These are phyloP conservation scores for Rhizopus delemar DNA, from an alignment of 371 early-diverging fungal species.

Conservation along the genomic window DNA sequence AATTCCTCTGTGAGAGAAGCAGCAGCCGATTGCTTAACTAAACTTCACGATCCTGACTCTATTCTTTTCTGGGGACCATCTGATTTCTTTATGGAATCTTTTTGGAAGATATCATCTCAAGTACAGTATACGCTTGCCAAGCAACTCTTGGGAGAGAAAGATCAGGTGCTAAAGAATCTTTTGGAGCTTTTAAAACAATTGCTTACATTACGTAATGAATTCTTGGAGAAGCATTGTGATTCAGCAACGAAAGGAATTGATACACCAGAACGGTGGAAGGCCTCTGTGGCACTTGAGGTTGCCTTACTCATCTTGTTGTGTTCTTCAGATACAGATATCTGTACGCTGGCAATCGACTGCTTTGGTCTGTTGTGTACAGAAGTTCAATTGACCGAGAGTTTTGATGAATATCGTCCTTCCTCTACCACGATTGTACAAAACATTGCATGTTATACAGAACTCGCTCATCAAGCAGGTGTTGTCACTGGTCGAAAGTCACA, in stretches of 20 bases:
- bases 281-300: slow-evolving; percentile 71
- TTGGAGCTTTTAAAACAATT: slow-evolving; percentile 67
- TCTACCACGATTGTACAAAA: slow-evolving; percentile 69
- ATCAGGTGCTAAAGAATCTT: slow-evolving; percentile 56
- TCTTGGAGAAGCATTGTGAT: slow-evolving; percentile 59
- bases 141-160: slow-evolving; percentile 51
- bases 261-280: slow-evolving; percentile 66
- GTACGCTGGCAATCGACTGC: slow-evolving; percentile 54
- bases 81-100: slow-evolving; percentile 52
- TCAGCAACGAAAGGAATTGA: slow-evolving; percentile 55
- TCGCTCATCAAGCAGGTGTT: slow-evolving; percentile 50
- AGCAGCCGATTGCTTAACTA: slow-evolving; percentile 67
- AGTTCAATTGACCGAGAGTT: slow-evolving; percentile 55
- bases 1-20: slow-evolving; percentile 55
- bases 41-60: slow-evolving; percentile 52
- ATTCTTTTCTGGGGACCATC: slow-evolving; percentile 61
- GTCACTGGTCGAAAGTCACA: slow-evolving; percentile 67
- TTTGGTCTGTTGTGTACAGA: slow-evolving; percentile 62
- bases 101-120: slow-evolving; percentile 62
- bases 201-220: slow-evolving; percentile 64
- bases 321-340: slow-evolving; percentile 67
- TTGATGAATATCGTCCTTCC: slow-evolving; percentile 47
- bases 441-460: slow-evolving; percentile 64
- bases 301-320: slow-evolving; percentile 72
- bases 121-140: slow-evolving; percentile 46